These are phyloP conservation scores for Daldinia caldariorum DNA, from an alignment of 495 filamentous ascomycete genomes.

Conservation along the genomic window DNA sequence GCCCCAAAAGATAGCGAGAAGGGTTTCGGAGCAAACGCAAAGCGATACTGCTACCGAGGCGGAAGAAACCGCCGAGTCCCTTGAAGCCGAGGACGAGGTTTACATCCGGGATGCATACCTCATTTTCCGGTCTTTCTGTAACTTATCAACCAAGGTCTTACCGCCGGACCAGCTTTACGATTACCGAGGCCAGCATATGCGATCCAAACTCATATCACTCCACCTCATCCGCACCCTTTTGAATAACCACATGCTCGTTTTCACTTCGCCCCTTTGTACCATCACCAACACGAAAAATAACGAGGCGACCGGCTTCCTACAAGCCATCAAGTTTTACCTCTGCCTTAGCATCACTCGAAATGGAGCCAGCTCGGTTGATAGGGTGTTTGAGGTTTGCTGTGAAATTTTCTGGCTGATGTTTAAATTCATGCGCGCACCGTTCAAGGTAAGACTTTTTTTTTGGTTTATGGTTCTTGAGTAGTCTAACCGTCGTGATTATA, in stretches of 20 bases:
- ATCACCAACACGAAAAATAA: constrained; percentile 86
- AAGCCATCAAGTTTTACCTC: constrained; percentile 94
- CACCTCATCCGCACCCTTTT: constrained; percentile 93
- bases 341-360: constrained; percentile 94
- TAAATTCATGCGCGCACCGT: constrained; percentile 88
- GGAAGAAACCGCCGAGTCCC: constrained; percentile 66
- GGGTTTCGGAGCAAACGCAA: constrained; percentile 65
- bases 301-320: constrained; percentile 89
- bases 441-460: constrained; percentile 72
- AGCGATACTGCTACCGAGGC: constrained; percentile 55
- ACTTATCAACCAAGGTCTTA: constrained; percentile 90
- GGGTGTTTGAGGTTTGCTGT: constrained; percentile 93
- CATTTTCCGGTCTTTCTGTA: constrained; percentile 97
- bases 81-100: constrained; percentile 93
- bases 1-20: constrained; percentile 62
- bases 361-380: constrained; percentile 88
- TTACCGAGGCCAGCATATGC: constrained; percentile 92
- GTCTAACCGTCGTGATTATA: constrained; percentile 49
- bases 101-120: constrained; percentile 97
- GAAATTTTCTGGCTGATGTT: constrained; percentile 99
- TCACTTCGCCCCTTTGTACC: constrained; percentile 87
- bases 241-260: constrained; percentile 87
- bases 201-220: constrained; percentile 93
- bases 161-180: constrained; percentile 91
- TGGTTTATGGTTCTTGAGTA: not conserved